phyloP scores from a whole-genome alignment of 768 basidiomycete species.

The Gymnopilus junonius region DNA sequence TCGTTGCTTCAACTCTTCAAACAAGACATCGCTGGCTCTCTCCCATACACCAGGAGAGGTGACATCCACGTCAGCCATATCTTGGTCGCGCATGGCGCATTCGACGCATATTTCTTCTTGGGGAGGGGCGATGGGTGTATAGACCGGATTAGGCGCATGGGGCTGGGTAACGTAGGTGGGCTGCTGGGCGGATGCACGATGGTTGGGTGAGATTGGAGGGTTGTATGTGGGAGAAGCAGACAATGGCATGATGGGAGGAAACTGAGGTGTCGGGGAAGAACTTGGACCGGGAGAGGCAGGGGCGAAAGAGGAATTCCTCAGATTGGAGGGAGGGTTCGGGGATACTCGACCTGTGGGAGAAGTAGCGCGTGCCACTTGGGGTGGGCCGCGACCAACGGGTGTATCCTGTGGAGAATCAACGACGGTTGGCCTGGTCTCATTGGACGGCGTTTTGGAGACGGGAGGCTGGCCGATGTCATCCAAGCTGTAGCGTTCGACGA shows the following conservation, averaged over 20 bases:
- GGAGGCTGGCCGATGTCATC: slow-evolving; percentile 46
- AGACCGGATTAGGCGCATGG: slow-evolving; percentile 56
- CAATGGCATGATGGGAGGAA: slow-evolving; percentile 57
- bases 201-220: slow-evolving; percentile 68
- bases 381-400: slow-evolving; percentile 22
- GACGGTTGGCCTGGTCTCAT: slow-evolving; percentile 35
- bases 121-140: slow-evolving; percentile 56
- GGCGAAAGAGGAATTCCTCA: slow-evolving; percentile 18
- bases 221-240: slow-evolving; percentile 62
- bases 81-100: slow-evolving; percentile 98
- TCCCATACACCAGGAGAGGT: slow-evolving; percentile 89
- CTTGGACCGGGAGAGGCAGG: slow-evolving; percentile 21
- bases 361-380: slow-evolving; percentile 19
- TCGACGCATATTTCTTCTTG: slow-evolving; percentile 93
- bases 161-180: slow-evolving; percentile 75
- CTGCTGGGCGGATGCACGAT: slow-evolving; percentile 72
- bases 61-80: slow-evolving; percentile 96
- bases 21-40: slow-evolving; percentile 82
- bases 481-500: slow-evolving; percentile 55
- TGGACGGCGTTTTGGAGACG: slow-evolving; percentile 36
- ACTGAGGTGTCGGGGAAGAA: slow-evolving; percentile 30
- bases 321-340: slow-evolving; percentile 38
- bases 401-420: slow-evolving; percentile 34
- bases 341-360: slow-evolving; percentile 25
- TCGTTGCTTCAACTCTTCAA: slow-evolving; percentile 72